Base-by-base conservation (phyloP, 805 yeast genomes). In the Candida insectorum region DNA sequence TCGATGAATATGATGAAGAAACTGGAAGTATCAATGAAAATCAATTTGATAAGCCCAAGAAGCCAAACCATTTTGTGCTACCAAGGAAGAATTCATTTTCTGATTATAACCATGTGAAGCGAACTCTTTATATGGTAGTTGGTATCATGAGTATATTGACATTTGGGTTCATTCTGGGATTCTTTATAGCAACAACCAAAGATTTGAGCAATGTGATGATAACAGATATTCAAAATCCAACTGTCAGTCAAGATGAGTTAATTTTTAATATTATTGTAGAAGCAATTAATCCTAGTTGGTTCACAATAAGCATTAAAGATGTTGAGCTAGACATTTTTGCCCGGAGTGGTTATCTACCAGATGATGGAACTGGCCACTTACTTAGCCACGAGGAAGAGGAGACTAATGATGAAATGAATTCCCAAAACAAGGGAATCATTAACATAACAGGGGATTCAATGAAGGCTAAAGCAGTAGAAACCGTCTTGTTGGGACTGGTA, bases 251-350 rank as follows among this genome's bases (percentile, higher is more conserved):
- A 43, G 95, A 88, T 49, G 97, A 87, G 52, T 62, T 91, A 29
- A 73, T 88, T 1, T 87, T 91, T 61, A 85, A 82, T 52, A 62
- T 91, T 47, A 73, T 76, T 2, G 75, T 87, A 15, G 82, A 78
- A 39, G 95, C 94, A 0, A 76, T 81, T 47, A 91, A 91, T 54
- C 96, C 96, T 0, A 96, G 97, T 0, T 73, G 89, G 58, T 67
- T 88, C 44, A 69, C 83, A 2, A 76, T 88, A 4, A 61, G 65
- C 2, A 67, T 89, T 2, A 64, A 67, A 26, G 75, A 77, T 10
- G 80, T 81, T 7, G 91, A 85, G 44, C 57, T 91, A 26, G 97
- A 91, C 54, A 67, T 91, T 2, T 91, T 91, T 65, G 97, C 91
- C 2, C 80, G 79, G 47, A 75, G 85, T 29, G 69, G 77, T 5